Percentiles rank a stretch among this genome's conserved stretches.
Evolutionary conservation across 2,329 filamentous ascomycete species (phyloP).

Genomic region (Fusarium sp.): DNA sequence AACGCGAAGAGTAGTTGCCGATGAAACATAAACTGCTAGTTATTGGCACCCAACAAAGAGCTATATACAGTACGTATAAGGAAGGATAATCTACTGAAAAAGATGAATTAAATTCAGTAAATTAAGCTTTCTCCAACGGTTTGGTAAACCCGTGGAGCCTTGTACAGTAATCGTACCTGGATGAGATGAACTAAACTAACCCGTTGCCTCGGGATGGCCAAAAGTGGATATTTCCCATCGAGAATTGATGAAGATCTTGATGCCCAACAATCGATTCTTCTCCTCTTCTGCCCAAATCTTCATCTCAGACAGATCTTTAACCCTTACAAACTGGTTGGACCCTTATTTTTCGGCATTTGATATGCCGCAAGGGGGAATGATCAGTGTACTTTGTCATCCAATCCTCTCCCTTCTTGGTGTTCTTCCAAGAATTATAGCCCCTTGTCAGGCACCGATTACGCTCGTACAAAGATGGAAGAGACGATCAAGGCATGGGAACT

Average conservation of each 20-base stretch:
- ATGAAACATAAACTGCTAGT: neutral
- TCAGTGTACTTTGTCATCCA: neutral
- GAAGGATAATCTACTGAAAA: no score
- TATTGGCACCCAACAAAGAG: no score
- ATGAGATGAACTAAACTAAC: conserved; percentile 2
- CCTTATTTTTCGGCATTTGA: neutral
- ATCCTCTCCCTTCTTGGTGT: neutral
- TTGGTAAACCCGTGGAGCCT: neutral
- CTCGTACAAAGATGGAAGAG: neutral
- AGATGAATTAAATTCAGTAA: neutral
- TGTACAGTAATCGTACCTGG: neutral
- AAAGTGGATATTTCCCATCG: neutral
- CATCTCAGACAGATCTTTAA: neutral
- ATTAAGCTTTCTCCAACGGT: conserved; percentile 31
- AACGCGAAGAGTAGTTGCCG: neutral
- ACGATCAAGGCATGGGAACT: neutral
- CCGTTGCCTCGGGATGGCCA: conserved; percentile 21
- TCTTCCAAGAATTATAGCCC: neutral
- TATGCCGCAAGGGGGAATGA: neutral
- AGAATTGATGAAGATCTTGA: conserved; percentile 27
- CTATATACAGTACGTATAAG: neutral
- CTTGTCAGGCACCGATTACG: neutral
- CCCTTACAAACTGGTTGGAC: neutral
- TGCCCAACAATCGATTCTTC: conserved; percentile 18
- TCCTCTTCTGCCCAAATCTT: neutral